Percentiles rank a stretch among this genome's conserved stretches.
phyloP scores from a whole-genome alignment of 768 basidiomycete species.

The Phylloporus sp. region DNA sequence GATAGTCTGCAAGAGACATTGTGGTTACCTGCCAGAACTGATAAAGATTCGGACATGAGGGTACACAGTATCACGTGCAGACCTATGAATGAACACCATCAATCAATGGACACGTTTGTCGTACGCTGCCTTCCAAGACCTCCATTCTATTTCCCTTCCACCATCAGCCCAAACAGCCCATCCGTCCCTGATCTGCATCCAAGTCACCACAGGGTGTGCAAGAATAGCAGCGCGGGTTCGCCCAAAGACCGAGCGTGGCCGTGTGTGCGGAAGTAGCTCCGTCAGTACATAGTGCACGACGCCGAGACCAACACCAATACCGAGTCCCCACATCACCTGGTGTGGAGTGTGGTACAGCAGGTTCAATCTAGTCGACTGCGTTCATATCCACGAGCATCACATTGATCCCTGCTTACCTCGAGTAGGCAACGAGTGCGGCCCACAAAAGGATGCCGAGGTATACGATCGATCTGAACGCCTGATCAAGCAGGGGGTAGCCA shows the following conservation, averaged over 20 bases:
- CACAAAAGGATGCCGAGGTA: conserved; percentile 51
- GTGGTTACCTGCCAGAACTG: conserved; percentile 1
- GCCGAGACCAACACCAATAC: conserved; percentile 58
- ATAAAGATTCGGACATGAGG: too few relatives aligned
- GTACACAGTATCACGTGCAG: background rate
- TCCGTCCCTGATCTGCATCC: conserved; percentile 74
- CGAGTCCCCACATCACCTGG: conserved; percentile 74
- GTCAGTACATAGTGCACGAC: conserved; percentile 48
- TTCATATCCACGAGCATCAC: background rate
- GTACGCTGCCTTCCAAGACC: conserved; percentile 59
- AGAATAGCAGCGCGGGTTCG: conserved; percentile 47
- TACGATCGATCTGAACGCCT: conserved; percentile 42
- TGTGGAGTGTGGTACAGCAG: conserved; percentile 70
- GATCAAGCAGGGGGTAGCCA: conserved; percentile 50
- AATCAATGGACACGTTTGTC: conserved; percentile 36
- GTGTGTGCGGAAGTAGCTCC: conserved; percentile 53
- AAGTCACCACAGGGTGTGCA: conserved; percentile 51
- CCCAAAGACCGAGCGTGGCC: conserved; percentile 55
- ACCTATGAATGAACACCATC: conserved; percentile 13
- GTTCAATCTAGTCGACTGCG: conserved; percentile 44
- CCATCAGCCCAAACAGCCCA: conserved; percentile 80
- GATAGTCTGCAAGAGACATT: conserved; percentile 31
- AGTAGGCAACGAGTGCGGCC: conserved; percentile 71
- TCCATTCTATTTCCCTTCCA: conserved; percentile 72
- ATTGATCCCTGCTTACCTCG: conserved; percentile 47